Evolutionary conservation across 768 basidiomycete genomes (phyloP).

Genomic region (Dentipellis sp.): DNA sequence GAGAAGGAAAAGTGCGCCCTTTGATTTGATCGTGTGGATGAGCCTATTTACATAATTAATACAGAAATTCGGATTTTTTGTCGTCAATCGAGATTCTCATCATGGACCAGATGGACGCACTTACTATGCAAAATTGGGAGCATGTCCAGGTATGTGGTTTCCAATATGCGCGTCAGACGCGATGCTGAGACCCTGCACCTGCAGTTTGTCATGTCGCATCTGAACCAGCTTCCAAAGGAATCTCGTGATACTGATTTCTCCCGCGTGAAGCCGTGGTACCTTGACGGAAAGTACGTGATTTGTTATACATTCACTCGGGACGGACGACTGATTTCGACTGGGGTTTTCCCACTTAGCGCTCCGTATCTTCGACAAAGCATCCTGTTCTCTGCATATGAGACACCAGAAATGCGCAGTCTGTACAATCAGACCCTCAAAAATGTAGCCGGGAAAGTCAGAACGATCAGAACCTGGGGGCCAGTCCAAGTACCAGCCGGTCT

Average conservation of each 20-base stretch:
- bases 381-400: slow-evolving; percentile 79
- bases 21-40: background rate
- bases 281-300: slow-evolving; percentile 80
- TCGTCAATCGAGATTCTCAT: slow-evolving; percentile 88
- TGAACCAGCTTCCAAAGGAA: slow-evolving; percentile 88
- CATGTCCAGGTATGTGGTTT: slow-evolving; percentile 69
- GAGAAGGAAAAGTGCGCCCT: slow-evolving; percentile 86
- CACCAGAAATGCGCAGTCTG: slow-evolving; percentile 75
- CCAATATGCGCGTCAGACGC: background rate
- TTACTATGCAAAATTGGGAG: slow-evolving; percentile 99
- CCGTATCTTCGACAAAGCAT: slow-evolving; percentile 85
- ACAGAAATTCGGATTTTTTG: slow-evolving; percentile 83
- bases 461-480: slow-evolving; percentile 61
- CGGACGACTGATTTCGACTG: background rate
- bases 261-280: slow-evolving; percentile 95
- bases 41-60: background rate
- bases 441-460: slow-evolving; percentile 72
- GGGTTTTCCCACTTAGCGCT: slow-evolving; percentile 38
- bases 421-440: slow-evolving; percentile 75
- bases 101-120: slow-evolving; percentile 87
- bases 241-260: slow-evolving; percentile 94
- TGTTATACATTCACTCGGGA: background rate
- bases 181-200: background rate
- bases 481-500: slow-evolving; percentile 78
- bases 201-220: slow-evolving; percentile 75